Percentiles rank a stretch among this genome's conserved stretches.
Conservation (phyloP, 108 stramenopile species). For the Phaeodactylum tricornutum region DNA sequence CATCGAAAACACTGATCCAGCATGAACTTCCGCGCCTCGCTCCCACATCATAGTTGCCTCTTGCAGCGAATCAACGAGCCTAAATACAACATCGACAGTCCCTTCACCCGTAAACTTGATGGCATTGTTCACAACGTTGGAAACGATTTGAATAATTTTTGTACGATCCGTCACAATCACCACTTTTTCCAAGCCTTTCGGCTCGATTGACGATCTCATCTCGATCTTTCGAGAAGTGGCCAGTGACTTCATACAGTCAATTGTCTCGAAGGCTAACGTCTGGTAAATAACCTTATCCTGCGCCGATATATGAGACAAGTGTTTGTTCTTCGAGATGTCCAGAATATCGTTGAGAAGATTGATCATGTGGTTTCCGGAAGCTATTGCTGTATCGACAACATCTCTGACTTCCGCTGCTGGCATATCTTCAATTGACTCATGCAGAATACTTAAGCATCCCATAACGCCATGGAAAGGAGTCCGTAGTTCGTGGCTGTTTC, state of each 20-base stretch:
- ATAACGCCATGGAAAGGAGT: slow-evolving; percentile 1
- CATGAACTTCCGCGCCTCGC: not conserved
- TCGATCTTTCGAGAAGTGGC: not conserved
- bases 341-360: slow-evolving; percentile 10
- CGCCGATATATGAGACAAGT: not conserved
- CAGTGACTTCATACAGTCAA: slow-evolving; percentile 3
- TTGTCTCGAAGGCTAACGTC: slow-evolving; percentile 1
- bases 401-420: not conserved
- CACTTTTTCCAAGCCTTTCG: not conserved
- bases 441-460: not conserved
- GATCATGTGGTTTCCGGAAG: slow-evolving; percentile 8
- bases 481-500: not conserved
- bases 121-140: slow-evolving; percentile 17
- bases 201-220: not conserved
- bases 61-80: slow-evolving; percentile 1
- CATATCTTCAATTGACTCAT: slow-evolving; percentile 5
- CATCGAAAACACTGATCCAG: slow-evolving; percentile 3
- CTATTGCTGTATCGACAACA: slow-evolving; percentile 2
- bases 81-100: not conserved
- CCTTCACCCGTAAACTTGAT: slow-evolving; percentile 9
- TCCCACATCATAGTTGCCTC: slow-evolving; percentile 4
- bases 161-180: slow-evolving; percentile 7
- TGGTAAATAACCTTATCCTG: slow-evolving; percentile 3
- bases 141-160: slow-evolving; percentile 14
- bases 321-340: slow-evolving; percentile 8